Evolutionary conservation across 805 yeast species (phyloP).

Genomic region (Metschnikowia peoriensis): DNA sequence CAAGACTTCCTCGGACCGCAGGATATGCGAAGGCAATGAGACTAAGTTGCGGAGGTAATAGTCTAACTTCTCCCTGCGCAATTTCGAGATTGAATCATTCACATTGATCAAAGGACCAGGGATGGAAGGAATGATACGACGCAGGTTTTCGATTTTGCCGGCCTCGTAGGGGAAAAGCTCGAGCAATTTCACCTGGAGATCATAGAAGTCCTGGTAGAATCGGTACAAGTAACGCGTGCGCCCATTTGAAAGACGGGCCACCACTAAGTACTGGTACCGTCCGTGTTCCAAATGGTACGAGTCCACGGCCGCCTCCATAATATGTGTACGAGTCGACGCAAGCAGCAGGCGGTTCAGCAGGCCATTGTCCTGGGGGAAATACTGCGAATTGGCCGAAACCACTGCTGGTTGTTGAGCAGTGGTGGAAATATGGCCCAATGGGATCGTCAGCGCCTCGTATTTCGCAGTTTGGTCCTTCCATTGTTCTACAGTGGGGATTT

Average conservation of each 20-base stretch:
- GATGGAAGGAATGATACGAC: constrained; percentile 84
- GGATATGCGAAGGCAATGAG: constrained; percentile 72
- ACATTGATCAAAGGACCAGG: constrained; percentile 96
- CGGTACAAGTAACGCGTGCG: constrained; percentile 70
- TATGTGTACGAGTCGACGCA: constrained; percentile 32
- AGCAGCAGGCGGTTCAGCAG: constrained; percentile 32
- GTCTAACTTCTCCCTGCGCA: constrained; percentile 54
- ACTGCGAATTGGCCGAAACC: constrained; percentile 36
- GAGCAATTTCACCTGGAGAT: constrained; percentile 79
- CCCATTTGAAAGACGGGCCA: constrained; percentile 68
- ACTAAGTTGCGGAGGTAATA: constrained; percentile 56
- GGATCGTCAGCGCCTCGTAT: constrained; percentile 87
- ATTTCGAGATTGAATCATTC: constrained; percentile 63
- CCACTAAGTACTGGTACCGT: constrained; percentile 82
- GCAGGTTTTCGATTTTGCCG: constrained; percentile 73
- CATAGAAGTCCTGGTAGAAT: constrained; percentile 93
- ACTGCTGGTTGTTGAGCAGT: constrained; percentile 28
- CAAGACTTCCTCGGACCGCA: constrained; percentile 65
- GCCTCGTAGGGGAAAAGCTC: constrained; percentile 91
- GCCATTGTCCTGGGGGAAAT: constrained; percentile 26
- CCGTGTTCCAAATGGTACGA: constrained; percentile 79
- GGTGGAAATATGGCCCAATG: constrained; percentile 52
- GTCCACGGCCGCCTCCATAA: constrained; percentile 72
- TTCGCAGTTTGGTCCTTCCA: constrained; percentile 92
- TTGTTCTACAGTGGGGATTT: constrained; percentile 88